Evolutionary conservation across 352 stramenopile species (phyloP), one percentile per base, ranked within the genome.

Genomic region (Globisporangium nodosum): DNA sequence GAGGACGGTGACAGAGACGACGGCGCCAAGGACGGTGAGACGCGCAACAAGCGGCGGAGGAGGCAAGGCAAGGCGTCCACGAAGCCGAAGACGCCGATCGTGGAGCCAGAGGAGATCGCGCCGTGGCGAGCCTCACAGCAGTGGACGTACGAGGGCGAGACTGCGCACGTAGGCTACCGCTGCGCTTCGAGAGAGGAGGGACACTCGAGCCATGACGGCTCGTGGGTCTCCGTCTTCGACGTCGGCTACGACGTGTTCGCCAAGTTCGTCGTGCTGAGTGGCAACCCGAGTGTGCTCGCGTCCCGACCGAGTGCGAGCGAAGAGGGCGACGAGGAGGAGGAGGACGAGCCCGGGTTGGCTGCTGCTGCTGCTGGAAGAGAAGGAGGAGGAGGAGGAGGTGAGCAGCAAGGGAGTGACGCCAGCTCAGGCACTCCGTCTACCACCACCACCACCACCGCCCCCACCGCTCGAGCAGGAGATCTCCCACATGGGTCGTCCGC

Each of bases 141-240:
- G 52, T 58, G 58, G 33, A 30, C 49, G 7, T 86, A 82, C 60
- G 71, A 78, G 53, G 76, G 71, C 2, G 76, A 81, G 20, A 70
- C 61, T 24, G 70, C 68, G 6, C 70, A 73, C 48, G 75, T 85
- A n/a, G 39, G 63, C 46, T 54, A 21, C 31, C n/a, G 31, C 6
- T 27, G 18, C 3, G 7, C 43, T 27, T 21, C 49, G n/a, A 27
- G 30, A 18, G 7, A 30, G 5, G 15, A 8, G 13, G 48, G 9
- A 21, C 13, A 15, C 49, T 43, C 15, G 12, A 42, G 12, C 21
- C 52, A 40, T 13, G 35, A 9, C 6, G 30, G 3, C 2, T 52
- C 58, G 15, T 73, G 58, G 33, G 45, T 78, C 11, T 24, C 65
- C 11, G 58, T 56, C 31, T 63, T 65, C 13, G 61, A 51, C 20